A percentile compares a stretch with the other conserved stretches of the same genome.
Conservation (phyloP, 106 monocot genomes). For the Dioscorea alata region DNA sequence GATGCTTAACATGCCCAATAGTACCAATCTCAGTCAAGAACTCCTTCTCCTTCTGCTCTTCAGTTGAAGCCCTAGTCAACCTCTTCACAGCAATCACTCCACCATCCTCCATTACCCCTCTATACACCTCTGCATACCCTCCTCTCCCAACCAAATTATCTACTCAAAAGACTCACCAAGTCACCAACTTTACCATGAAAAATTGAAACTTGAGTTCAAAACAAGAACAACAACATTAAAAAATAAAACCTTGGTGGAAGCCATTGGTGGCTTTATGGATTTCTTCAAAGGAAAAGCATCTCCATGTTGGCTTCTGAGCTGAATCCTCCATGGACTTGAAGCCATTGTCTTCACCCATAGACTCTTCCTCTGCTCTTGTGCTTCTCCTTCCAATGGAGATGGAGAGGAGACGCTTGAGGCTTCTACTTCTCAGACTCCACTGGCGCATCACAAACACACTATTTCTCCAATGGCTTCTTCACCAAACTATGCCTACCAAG, state of each 20-base stretch:
- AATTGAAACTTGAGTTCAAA: not conserved
- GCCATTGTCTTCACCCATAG: not conserved
- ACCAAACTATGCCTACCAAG: not conserved
- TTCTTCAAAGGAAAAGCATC: conserved; percentile 50
- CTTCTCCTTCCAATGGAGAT: conserved; percentile 3
- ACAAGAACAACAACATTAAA: not conserved
- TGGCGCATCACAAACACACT: not conserved
- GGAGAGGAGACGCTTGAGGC: conserved; percentile 30
- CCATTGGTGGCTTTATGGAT: conserved; percentile 42
- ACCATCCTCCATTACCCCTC: conserved; percentile 43
- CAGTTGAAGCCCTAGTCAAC: conserved; percentile 32
- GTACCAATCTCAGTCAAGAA: conserved; percentile 62
- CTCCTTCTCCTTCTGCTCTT: conserved; percentile 60
- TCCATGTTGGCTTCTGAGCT: conserved; percentile 33
- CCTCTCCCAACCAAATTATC: conserved; percentile 73
- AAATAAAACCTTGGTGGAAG: conserved; percentile 42
- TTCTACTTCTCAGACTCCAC: conserved; percentile 6
- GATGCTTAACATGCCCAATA: conserved; percentile 51
- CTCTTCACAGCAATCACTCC: conserved; percentile 49
- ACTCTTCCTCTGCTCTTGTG: not conserved
- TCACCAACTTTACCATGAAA: too few species aligned
- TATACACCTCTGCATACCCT: conserved; percentile 63
- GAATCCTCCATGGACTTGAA: not conserved
- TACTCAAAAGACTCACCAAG: conserved; percentile 7
- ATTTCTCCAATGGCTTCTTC: not conserved